Evolutionary conservation across 495 filamentous ascomycete genomes (phyloP).

Genomic region (Oidiodendron maius): DNA sequence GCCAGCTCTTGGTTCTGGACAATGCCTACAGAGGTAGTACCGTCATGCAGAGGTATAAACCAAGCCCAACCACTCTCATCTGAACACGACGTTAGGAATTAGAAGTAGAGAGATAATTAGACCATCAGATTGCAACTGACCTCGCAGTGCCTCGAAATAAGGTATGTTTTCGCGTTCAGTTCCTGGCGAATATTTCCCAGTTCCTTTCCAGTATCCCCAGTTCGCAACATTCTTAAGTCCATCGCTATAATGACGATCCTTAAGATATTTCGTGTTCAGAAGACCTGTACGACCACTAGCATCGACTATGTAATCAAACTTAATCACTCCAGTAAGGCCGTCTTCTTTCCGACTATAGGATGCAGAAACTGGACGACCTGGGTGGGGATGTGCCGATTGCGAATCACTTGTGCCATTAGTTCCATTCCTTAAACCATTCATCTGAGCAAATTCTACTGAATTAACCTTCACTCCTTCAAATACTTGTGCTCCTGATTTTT

Average conservation of each 20-base stretch:
- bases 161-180: conserved; percentile 23
- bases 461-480: too few relatives aligned
- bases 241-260: conserved; percentile 31
- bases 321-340: conserved; percentile 9
- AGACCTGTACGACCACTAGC: conserved; percentile 31
- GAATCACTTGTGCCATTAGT: too few relatives aligned
- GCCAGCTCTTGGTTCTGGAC: conserved; percentile 28
- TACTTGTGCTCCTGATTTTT: too few relatives aligned
- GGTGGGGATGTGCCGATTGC: too few relatives aligned
- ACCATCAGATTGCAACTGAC: conserved; percentile 9
- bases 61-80: conserved; percentile 34
- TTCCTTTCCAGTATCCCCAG: conserved; percentile 34
- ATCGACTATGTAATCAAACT: conserved; percentile 33
- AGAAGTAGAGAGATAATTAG: neutral
- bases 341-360: neutral
- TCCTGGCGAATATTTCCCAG: conserved; percentile 18
- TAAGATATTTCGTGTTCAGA: conserved; percentile 32
- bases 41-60: conserved; percentile 31
- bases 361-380: neutral
- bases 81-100: too few relatives aligned
- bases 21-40: conserved; percentile 29
- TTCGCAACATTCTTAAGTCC: conserved; percentile 33
- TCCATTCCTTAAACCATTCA: too few relatives aligned
- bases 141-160: conserved; percentile 32
- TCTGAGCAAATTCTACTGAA: too few relatives aligned